Base-by-base conservation (phyloP, 768 basidiomycete species). In the Trichaptum fuscoviolaceum region DNA sequence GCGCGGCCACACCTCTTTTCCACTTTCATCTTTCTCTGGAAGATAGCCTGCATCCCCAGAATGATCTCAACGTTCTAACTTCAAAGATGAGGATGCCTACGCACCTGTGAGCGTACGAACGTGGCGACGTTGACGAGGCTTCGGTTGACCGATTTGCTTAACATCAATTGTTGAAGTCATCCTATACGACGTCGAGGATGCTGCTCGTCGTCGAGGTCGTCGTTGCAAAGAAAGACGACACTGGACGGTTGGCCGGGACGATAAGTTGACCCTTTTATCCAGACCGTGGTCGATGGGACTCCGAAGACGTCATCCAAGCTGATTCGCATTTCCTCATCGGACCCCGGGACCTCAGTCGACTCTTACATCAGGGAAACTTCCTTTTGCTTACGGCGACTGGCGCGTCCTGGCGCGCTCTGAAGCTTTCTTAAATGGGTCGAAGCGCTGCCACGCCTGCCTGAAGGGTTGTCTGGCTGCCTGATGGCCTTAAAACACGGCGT, bases 1-100 rank as follows among this genome's bases (percentile, higher is more conserved):
- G 68, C 81, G 82, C 35, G 92, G 92, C 92, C 92, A 95, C 76
- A 89, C 88, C 74, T 93, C 92, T 74, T 91, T 88, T 35, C 92
- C 92, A 59, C 81, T 75, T 2, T 83, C 87, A 72, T 93, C 91
- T 59, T 84, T 84, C 75, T 94, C 92, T 4, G 92, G 90, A 2
- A 89, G 77, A 73, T 92, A 93, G 18, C 90, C 92, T 94, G 67
- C n/a, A 65, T 36, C 60, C 87, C 89, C 84, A 15, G 88, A 90
- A 64, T 89, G 78, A 25, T 57, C 20, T 52, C 58, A 66, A 27
- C 63, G 35, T 8, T 7, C 30, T 62, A 24, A 65, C 52, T 23
- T 30, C n/a, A 57, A 64, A 63, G n/a, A 61, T 62, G 26, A 63
- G n/a, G 60, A 25, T 7, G 15, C 5, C 1, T 18, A 35, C 60